Percentiles rank a stretch among this genome's conserved stretches.
Conservation (phyloP, 2,329 filamentous ascomycete species). For the Arthrobotrys iridis region DNA sequence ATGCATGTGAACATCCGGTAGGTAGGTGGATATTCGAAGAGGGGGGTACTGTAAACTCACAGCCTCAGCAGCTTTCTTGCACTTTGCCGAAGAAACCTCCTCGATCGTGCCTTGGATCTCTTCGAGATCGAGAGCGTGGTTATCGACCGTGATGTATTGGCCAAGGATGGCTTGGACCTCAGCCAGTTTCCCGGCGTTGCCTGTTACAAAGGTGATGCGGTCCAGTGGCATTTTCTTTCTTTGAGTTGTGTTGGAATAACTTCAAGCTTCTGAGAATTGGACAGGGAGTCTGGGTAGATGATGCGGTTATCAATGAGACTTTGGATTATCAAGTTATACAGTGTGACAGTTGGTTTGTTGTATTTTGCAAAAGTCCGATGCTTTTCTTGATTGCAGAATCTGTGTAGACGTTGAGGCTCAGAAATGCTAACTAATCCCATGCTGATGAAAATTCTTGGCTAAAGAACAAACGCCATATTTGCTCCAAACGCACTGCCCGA, state of each 20-base stretch:
- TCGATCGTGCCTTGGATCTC: constrained; percentile 94
- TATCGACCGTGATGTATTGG: constrained; percentile 76
- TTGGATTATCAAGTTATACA: not conserved
- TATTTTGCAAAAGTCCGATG: constrained; percentile 26
- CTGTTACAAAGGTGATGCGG: constrained; percentile 90
- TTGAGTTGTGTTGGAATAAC: constrained; percentile 7
- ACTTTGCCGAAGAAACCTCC: constrained; percentile 90
- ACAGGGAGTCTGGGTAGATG: not conserved
- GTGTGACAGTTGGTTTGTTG: constrained; percentile 10
- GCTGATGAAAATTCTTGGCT: constrained; percentile 36
- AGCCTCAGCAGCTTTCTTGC: constrained; percentile 78
- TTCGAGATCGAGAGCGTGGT: constrained; percentile 78
- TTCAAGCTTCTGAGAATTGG: not conserved
- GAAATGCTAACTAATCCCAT: constrained; percentile 37
- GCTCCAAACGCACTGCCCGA: constrained; percentile 1
- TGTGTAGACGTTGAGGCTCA: not conserved
- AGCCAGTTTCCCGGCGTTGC: constrained; percentile 90
- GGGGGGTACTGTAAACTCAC: too few species aligned
- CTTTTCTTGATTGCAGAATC: constrained; percentile 14
- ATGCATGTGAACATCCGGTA: not conserved
- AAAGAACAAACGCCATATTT: constrained; percentile 32
- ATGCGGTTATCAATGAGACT: not conserved
- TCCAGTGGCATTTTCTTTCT: constrained; percentile 63
- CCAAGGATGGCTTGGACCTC: constrained; percentile 90
- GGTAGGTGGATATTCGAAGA: constrained; percentile 6